Base-by-base conservation (phyloP, 2,329 filamentous ascomycete species). In the Aspergillus luchuensis region DNA sequence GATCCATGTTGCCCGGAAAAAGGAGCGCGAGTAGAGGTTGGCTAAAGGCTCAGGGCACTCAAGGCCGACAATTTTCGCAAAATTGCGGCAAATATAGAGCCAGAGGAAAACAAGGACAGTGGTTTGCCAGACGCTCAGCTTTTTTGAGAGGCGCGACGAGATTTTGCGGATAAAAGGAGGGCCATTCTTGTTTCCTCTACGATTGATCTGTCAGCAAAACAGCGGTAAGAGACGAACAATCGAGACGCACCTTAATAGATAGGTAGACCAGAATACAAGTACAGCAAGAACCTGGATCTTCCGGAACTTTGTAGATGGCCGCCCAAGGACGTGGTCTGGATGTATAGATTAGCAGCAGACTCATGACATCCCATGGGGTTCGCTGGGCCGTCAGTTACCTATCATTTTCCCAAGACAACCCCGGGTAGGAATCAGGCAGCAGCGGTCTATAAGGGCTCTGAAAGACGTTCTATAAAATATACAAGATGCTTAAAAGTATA, bases 1-100 rank as follows among this genome's bases (percentile, higher is more conserved):
- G 15, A 98, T 87, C 95, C 95, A 99, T 73, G 95, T 99, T 58
- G 95, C 95, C 52, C 95, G 89, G 76, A 97, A 99, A 79, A 96
- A 99, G 28, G 91, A 88, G 55, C 91, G 84, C 57, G 91, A 92
- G 79, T 99, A 99, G 74, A 98, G 89, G 72, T 96, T 97, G 30
- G 93, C 90, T 72, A 99, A 84, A 19, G 95, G 95, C 71, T 99
- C 95, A 4, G 95, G 94, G 66, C 90, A 93, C 67, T 97, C 92
- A 55, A 99, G 86, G 3, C 92, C 91, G 60, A 97, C 85, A 5
- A 99, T 86, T 66, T 96, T 96, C 73, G 91, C 93, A 70, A 99
- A 96, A 78, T 99, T 98, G 60, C 93, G 90, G 33, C 91, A 88
- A 36, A 93, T 85, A 74, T 99, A 99, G 60, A 98, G 87, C 77